phyloP scores from a whole-genome alignment of 108 stramenopile genomes.

The Parietichytrium sp. region DNA sequence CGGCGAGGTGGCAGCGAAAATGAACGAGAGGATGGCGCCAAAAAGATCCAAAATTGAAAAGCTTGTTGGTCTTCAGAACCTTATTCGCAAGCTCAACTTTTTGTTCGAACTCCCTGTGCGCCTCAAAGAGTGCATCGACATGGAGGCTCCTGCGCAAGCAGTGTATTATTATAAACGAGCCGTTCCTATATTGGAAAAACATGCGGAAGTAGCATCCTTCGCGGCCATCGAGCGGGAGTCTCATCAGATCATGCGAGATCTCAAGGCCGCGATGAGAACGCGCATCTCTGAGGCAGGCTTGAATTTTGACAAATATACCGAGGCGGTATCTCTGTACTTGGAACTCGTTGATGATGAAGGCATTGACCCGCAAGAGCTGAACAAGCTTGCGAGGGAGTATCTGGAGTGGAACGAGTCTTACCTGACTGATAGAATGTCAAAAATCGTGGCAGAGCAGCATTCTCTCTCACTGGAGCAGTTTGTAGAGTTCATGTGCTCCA shows the following conservation, averaged over 20 bases:
- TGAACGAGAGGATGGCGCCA: slow-evolving; percentile 46
- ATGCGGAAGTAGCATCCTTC: slow-evolving; percentile 45
- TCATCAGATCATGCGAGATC: not conserved
- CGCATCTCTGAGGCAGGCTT: not conserved
- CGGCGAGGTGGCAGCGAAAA: not conserved
- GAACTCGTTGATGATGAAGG: slow-evolving; percentile 19
- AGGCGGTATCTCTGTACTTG: not conserved
- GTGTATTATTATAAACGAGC: slow-evolving; percentile 35
- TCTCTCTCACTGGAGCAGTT: not conserved
- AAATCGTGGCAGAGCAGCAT: not conserved
- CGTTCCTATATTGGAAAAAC: slow-evolving; percentile 25
- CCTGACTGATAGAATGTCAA: not conserved
- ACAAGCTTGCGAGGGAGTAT: not conserved
- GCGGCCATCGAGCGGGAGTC: slow-evolving; percentile 38
- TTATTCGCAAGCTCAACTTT: slow-evolving; percentile 61
- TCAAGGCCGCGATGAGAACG: not conserved
- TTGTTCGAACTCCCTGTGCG: slow-evolving; percentile 61
- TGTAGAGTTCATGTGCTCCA: not conserved
- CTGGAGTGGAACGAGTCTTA: not conserved
- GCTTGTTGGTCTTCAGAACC: slow-evolving; percentile 59
- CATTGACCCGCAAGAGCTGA: not conserved
- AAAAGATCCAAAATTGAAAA: slow-evolving; percentile 58
- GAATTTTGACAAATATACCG: not conserved
- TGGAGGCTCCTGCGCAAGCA: slow-evolving; percentile 38
- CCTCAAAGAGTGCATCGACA: slow-evolving; percentile 49